Evolutionary conservation across 2,329 filamentous ascomycete genomes (phyloP), one percentile per base, ranked within the genome.

Genomic region (Hypoxylon sp.): DNA sequence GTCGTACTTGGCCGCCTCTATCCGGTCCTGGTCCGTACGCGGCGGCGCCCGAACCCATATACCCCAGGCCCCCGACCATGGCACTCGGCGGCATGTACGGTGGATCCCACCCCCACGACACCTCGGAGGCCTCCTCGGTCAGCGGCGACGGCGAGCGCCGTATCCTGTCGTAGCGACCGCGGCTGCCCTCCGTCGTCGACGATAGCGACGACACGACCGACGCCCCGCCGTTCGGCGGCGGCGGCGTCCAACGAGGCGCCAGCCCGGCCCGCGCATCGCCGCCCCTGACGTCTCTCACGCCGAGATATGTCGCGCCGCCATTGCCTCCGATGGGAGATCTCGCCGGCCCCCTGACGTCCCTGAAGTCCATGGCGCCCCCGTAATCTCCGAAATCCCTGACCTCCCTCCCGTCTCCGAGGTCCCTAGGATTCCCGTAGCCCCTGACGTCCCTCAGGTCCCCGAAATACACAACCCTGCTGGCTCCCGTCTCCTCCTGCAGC

Each of bases 131-230:
- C n/a, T 48, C 49, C 20, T 60, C 62, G 17, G 49, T 45, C 46
- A 57, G 24, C n/a, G 52, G 59, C 15, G 55, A 55, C 4, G 59
- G 52, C n/a, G 41, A 17, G 15, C 27, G 23, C 26, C 46, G 42
- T 15, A 62, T 29, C 31, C 55, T 59, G 18, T 58, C 59, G 15
- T 62, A 62, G 11, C 48, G 43, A 6, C 45, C 55, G 23, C 37
- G 46, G 15, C 58, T 55, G 4, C 46, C 15, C n/a, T 38, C 13
- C 29, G 48, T 54, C 31, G 40, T 13, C 37, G 37, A 43, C 15
- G 62, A 64, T 3, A 60, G 38, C 17, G 59, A 58, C 15, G 59
- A 64, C 1, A 60, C 46, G 8, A 58, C 11, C 0, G 59, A 60
- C 1, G 27, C 13, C 10, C 43, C 29, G 21, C 59, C 48, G 21